Conservation (phyloP, 768 basidiomycete genomes). For the Sarcodon aspratus region DNA sequence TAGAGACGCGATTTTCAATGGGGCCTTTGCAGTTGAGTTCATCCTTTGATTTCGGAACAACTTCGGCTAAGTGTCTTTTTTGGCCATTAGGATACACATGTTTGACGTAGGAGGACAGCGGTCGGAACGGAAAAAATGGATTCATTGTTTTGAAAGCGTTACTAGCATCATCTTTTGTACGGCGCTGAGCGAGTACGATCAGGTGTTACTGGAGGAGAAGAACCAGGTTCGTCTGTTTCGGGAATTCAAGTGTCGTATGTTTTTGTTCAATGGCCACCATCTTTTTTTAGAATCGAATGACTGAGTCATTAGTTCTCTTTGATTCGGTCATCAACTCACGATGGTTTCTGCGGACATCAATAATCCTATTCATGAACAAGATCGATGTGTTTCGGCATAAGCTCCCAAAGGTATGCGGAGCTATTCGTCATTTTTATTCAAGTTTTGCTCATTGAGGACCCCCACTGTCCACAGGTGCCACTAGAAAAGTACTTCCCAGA, state of each 20-base stretch:
- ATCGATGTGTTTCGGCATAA: slow-evolving; percentile 73
- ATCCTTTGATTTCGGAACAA: not conserved
- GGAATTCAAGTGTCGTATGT: slow-evolving; percentile 5
- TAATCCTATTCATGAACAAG: slow-evolving; percentile 63
- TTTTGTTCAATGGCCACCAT: not conserved
- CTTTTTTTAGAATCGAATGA: slow-evolving; percentile 54
- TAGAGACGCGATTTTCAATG: slow-evolving; percentile 75
- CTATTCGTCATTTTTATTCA: not conserved
- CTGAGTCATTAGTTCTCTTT: slow-evolving; percentile 63
- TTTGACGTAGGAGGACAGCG: slow-evolving; percentile 67
- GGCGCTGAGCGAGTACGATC: slow-evolving; percentile 66
- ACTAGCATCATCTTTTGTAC: slow-evolving; percentile 75
- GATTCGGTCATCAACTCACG: slow-evolving; percentile 72
- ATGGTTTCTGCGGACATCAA: slow-evolving; percentile 59
- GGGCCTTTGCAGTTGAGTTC: slow-evolving; percentile 31
- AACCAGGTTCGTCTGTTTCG: slow-evolving; percentile 33
- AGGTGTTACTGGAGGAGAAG: slow-evolving; percentile 59
- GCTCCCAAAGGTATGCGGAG: slow-evolving; percentile 34
- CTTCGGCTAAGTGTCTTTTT: not conserved
- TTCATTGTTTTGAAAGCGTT: slow-evolving; percentile 64
- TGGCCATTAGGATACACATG: slow-evolving; percentile 41
- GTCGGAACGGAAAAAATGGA: slow-evolving; percentile 51
- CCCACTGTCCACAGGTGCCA: slow-evolving; percentile 35
- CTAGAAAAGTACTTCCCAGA: slow-evolving; percentile 78
- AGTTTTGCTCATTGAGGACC: not conserved